Evolutionary conservation across 2,329 filamentous ascomycete genomes (phyloP).

Genomic region (Penicillium occitanis): DNA sequence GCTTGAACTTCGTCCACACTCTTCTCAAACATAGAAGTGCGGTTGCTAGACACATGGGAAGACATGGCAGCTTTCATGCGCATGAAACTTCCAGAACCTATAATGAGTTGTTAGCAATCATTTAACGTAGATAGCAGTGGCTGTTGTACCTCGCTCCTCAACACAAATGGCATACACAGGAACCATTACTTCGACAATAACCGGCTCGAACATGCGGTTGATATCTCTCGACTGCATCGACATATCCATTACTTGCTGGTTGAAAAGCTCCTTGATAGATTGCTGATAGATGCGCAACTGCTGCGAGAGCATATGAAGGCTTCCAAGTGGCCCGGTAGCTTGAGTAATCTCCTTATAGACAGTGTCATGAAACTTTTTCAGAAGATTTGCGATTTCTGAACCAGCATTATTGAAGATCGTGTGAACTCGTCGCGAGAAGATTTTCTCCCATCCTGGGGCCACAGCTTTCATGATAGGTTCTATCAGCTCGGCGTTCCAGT

Average conservation of each 20-base stretch:
- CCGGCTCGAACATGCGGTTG: slow-evolving; percentile 55
- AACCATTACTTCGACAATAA: slow-evolving; percentile 49
- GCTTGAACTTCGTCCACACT: slow-evolving; percentile 9
- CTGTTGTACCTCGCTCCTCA: slow-evolving; percentile 41
- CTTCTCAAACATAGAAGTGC: slow-evolving; percentile 10
- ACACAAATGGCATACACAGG: slow-evolving; percentile 49
- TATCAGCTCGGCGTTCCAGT: slow-evolving; percentile 28
- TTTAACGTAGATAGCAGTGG: not conserved
- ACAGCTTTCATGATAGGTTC: slow-evolving; percentile 27
- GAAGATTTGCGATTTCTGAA: slow-evolving; percentile 2
- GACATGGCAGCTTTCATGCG: slow-evolving; percentile 16
- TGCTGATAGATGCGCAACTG: slow-evolving; percentile 20
- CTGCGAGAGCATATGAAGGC: slow-evolving; percentile 14
- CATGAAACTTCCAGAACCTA: slow-evolving; percentile 14
- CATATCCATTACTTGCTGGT: slow-evolving; percentile 35
- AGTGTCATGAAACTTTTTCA: slow-evolving; percentile 7
- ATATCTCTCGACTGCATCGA: slow-evolving; percentile 50
- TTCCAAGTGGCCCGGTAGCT: slow-evolving; percentile 2
- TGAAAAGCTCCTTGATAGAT: slow-evolving; percentile 20
- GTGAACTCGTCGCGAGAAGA: slow-evolving; percentile 9
- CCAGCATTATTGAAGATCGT: not conserved
- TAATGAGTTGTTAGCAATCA: not conserved
- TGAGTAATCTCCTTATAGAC: not conserved
- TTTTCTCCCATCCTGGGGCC: slow-evolving; percentile 12
- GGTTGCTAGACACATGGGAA: not conserved